Percentiles rank a stretch among this genome's conserved stretches.
Conservation (phyloP, 305 asterid genomes). For the Andrographis paniculata region DNA sequence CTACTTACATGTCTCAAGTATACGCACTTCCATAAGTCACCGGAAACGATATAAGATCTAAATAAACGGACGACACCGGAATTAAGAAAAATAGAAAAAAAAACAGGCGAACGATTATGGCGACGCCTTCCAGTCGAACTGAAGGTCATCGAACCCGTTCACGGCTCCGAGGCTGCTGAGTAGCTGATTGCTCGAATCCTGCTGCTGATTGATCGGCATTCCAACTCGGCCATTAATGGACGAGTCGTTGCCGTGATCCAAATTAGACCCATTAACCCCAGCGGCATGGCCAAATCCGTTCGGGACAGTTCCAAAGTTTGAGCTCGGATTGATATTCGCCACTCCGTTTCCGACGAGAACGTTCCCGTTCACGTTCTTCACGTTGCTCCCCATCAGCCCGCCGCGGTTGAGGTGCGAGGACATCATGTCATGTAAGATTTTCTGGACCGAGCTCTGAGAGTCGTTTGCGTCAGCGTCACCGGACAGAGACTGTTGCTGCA, state of each 20-base stretch:
- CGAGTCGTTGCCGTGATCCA: conserved; percentile 53
- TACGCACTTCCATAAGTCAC: too few relatives aligned
- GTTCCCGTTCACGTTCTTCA: conserved; percentile 42
- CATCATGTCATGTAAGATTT: conserved; percentile 61
- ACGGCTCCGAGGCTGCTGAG: conserved; percentile 68
- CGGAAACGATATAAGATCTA: too few relatives aligned
- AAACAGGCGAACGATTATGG: conserved; percentile 18
- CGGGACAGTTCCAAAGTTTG: conserved; percentile 50
- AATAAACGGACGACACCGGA: too few relatives aligned
- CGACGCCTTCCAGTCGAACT: conserved; percentile 68
- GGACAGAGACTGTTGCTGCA: conserved; percentile 45
- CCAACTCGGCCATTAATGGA: conserved; percentile 74
- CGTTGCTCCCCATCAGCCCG: conserved; percentile 35
- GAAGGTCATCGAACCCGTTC: conserved; percentile 62
- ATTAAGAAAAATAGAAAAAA: too few relatives aligned
- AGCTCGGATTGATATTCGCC: conserved; percentile 32
- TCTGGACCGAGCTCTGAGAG: conserved; percentile 75
- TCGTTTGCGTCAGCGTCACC: conserved; percentile 50
- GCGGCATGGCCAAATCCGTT: conserved; percentile 63
- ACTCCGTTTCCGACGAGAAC: conserved; percentile 43
- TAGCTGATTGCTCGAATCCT: conserved; percentile 70
- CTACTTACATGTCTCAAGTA: neutral
- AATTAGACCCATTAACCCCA: conserved; percentile 58
- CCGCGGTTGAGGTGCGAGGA: conserved; percentile 51
- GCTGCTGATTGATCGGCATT: conserved; percentile 65